Percentiles rank a stretch among this genome's conserved stretches.
These are phyloP conservation scores for Clitopilus passeckerianus DNA, from an alignment of 768 basidiomycete genomes.

Conservation along the genomic window DNA sequence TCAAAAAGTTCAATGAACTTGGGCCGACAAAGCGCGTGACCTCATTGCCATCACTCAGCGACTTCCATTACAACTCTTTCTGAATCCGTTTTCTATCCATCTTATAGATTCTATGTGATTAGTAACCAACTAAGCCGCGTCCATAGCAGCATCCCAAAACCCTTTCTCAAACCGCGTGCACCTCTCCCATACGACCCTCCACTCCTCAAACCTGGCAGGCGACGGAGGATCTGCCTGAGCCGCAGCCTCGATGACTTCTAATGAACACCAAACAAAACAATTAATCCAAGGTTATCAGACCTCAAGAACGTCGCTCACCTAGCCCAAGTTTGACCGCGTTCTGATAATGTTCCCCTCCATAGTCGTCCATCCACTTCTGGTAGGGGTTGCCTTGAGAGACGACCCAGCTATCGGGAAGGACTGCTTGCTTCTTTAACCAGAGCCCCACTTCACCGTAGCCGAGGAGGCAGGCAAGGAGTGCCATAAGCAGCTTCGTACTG, in stretches of 20 bases:
- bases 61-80: too few relatives aligned
- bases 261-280: background rate
- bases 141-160: constrained; percentile 77
- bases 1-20: too few relatives aligned
- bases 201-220: constrained; percentile 50
- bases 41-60: too few relatives aligned
- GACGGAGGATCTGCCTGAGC: constrained; percentile 64
- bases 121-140: constrained; percentile 8
- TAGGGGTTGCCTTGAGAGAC: constrained; percentile 69
- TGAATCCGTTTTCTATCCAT: too few relatives aligned
- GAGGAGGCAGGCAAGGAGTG: constrained; percentile 78
- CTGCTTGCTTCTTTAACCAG: constrained; percentile 64
- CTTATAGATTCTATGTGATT: too few relatives aligned
- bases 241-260: constrained; percentile 71
- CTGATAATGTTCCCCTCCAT: constrained; percentile 69
- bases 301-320: constrained; percentile 39
- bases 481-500: constrained; percentile 66
- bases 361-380: constrained; percentile 73
- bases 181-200: constrained; percentile 68
- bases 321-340: constrained; percentile 67
- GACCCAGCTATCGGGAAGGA: constrained; percentile 46
- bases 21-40: too few relatives aligned
- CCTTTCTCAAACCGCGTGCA: constrained; percentile 75
- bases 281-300: constrained; percentile 2
- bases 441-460: constrained; percentile 93